Conservation (phyloP, 2,329 filamentous ascomycete genomes). For the Fusarium hainanense region DNA sequence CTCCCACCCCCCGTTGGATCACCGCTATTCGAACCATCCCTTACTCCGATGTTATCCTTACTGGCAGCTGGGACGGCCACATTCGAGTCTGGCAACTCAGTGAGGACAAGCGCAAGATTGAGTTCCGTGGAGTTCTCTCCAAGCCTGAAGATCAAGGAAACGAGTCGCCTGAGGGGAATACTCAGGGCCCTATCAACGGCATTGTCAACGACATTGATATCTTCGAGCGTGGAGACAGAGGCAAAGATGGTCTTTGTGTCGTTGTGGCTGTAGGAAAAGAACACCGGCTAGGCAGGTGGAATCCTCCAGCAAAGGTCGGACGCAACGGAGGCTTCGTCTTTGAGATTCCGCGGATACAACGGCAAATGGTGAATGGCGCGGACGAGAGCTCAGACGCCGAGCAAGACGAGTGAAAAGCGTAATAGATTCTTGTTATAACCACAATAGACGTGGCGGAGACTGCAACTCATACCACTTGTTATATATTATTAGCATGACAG, state of each 20-base stretch:
- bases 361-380: constrained; percentile 50
- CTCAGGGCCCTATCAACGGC: constrained; percentile 67
- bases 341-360: constrained; percentile 71
- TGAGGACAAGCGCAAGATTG: constrained; percentile 82
- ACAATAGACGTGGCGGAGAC: constrained; percentile 41
- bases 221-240: constrained; percentile 84
- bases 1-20: constrained; percentile 84
- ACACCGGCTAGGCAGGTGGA: constrained; percentile 87
- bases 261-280: constrained; percentile 89
- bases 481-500: constrained; percentile 26
- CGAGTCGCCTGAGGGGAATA: constrained; percentile 46
- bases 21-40: constrained; percentile 88
- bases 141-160: constrained; percentile 42
- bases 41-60: constrained; percentile 89
- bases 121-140: constrained; percentile 76
- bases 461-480: constrained; percentile 25
- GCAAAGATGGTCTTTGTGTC: constrained; percentile 81
- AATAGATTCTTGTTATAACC: constrained; percentile 37
- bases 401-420: constrained; percentile 43
- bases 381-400: constrained; percentile 42
- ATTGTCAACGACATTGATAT: constrained; percentile 90
- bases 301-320: constrained; percentile 65
- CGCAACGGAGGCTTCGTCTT: constrained; percentile 90
- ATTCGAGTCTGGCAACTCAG: constrained; percentile 87
- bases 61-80: constrained; percentile 90